Percentiles rank a stretch among this genome's conserved stretches.
Evolutionary conservation across 2,329 filamentous ascomycete genomes (phyloP).

Genomic region (Plectosphaerella cucumerina): DNA sequence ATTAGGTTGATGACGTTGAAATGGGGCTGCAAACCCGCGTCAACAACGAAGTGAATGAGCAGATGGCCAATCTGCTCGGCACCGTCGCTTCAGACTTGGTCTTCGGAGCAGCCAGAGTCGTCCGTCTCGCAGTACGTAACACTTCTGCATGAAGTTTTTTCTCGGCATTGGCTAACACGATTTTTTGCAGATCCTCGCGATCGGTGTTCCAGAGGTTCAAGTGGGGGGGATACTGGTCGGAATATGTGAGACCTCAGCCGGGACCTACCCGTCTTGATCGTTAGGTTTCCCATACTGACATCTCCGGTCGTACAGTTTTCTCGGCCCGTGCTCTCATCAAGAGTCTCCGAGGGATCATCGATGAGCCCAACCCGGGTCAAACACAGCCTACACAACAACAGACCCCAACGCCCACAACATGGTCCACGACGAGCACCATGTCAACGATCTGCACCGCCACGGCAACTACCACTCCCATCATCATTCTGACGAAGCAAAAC

Average conservation of each 20-base stretch:
- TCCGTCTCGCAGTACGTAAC: background rate
- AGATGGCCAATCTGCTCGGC: no score
- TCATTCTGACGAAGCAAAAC: background rate
- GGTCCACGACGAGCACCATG: background rate
- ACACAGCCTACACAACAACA: background rate
- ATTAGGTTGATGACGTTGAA: no score
- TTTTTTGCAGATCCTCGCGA: background rate
- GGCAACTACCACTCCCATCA: background rate
- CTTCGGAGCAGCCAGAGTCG: background rate
- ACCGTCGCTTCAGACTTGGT: no score
- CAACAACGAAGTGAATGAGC: no score
- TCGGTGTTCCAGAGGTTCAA: background rate
- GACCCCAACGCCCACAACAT: background rate
- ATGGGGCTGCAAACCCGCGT: no score
- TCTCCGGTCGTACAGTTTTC: background rate
- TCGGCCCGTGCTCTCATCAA: background rate
- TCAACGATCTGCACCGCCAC: background rate
- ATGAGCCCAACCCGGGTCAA: background rate
- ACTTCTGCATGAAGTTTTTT: background rate
- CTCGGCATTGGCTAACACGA: background rate
- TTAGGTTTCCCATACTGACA: background rate
- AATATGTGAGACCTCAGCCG: background rate
- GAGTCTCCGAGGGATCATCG: background rate
- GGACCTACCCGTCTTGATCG: no score
- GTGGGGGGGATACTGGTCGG: background rate